Base-by-base conservation (phyloP, 2,329 filamentous ascomycete species). In the Clarireedia sp. region DNA sequence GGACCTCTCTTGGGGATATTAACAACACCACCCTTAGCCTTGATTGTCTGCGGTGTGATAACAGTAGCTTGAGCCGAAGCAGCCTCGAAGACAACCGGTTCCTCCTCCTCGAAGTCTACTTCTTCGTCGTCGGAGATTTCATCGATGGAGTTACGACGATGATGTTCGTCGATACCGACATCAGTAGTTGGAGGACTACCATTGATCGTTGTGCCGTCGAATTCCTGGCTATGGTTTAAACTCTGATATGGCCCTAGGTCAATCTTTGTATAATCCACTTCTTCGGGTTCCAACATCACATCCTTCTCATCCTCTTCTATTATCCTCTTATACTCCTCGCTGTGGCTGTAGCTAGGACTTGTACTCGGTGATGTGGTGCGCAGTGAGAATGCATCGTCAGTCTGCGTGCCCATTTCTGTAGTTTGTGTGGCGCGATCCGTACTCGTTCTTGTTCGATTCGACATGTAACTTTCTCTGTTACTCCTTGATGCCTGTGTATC, bases 1-100 rank as follows among this genome's bases (percentile, higher is more conserved):
- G 89, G 82, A 1, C 85, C 72, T 37, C 90, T 81, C 72, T 92
- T 95, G 12, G 88, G 83, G 57, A 96, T 95, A 46, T 83, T 90
- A 26, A 96, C 89, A 50, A 96, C 75, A 50, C 86, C 86, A 23
- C 90, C 89, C 66, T 88, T 86, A 40, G 83, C 86, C 24, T 66
- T 68, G 37, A 68, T 63, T 7, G 62, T 60, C 47, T 63, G 59
- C 1, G 86, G 82, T 2, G 80, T 78, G 48, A 82, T 74, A 44
- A 81, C 76, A 16, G 81, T 73, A 16, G 78, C 78, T 58, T 81
- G 77, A 16, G 80, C 75, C 4, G 78, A 74, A 12, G 75, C 82
- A 51, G 89, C 79, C 64, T 89, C 84, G 57, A 84, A 87, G 29
- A 90, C 79, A 36, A 89, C 75, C 2, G 85, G 79, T 64, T 87